Conservation (phyloP, 306 rosid species). For the Sphenostylis stenocarpa region DNA sequence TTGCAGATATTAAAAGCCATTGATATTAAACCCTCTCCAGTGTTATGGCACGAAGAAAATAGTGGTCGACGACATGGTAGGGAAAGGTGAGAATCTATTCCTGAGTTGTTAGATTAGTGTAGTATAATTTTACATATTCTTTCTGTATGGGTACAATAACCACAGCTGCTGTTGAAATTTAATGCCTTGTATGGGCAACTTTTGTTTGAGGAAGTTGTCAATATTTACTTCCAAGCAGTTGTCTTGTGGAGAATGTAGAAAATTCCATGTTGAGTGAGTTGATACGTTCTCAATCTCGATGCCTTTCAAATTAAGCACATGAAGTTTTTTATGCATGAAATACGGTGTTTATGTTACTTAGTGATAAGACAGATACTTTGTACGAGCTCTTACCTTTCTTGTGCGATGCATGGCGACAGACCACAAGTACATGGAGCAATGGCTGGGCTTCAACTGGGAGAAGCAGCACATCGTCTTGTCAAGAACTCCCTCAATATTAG, state of each 20-base stretch:
- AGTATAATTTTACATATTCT: constrained; percentile 4
- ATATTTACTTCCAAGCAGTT: constrained; percentile 2
- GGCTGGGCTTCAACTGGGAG: constrained; percentile 85
- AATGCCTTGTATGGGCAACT: not conserved
- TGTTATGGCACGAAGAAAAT: constrained; percentile 91
- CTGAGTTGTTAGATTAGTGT: constrained; percentile 3
- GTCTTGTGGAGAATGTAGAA: not conserved
- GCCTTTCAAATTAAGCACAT: constrained; percentile 13
- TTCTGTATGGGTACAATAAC: constrained; percentile 7
- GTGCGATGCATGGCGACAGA: constrained; percentile 50
- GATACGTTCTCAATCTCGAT: constrained; percentile 20
- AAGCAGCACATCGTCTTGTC: constrained; percentile 94
- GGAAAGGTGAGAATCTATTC: constrained; percentile 65
- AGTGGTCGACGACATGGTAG: constrained; percentile 68
- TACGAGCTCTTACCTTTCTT: constrained; percentile 20
- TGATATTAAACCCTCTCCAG: constrained; percentile 80
- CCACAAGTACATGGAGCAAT: constrained; percentile 81
- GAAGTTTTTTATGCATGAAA: constrained; percentile 20
- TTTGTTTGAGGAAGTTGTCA: not conserved
- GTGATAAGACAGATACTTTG: not conserved
- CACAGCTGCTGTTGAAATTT: not conserved
- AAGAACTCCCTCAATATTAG: constrained; percentile 75
- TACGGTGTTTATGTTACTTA: constrained; percentile 1
- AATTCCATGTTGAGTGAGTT: not conserved
- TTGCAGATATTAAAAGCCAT: constrained; percentile 70